Percentiles rank a stretch among this genome's conserved stretches.
These are phyloP conservation scores for Royoungia palumana DNA, from an alignment of 768 basidiomycete species.

Conservation along the genomic window DNA sequence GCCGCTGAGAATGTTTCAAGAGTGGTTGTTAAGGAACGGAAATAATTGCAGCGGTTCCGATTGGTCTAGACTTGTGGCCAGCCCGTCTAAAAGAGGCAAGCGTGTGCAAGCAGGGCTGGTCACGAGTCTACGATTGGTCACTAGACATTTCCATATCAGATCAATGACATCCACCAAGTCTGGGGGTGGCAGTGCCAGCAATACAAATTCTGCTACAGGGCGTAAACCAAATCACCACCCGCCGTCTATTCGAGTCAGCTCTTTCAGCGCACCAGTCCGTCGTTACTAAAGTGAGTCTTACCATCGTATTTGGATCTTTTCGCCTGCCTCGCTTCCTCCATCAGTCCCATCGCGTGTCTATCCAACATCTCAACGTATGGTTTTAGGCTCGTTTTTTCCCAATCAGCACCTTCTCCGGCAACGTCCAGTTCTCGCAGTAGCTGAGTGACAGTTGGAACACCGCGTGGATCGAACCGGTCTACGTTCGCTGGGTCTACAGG, in stretches of 20 bases:
- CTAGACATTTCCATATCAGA: constrained; percentile 1
- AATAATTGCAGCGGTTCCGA: constrained; percentile 6
- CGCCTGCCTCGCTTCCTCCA: constrained; percentile 29
- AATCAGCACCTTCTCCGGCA: constrained; percentile 59
- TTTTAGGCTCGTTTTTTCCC: constrained; percentile 83
- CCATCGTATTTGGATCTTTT: constrained; percentile 20
- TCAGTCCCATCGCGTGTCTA: constrained; percentile 46
- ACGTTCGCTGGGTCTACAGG: constrained; percentile 78
- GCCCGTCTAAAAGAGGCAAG: too few species aligned
- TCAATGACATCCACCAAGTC: background rate
- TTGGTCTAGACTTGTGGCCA: too few species aligned
- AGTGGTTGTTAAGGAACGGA: background rate
- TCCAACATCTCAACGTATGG: constrained; percentile 91
- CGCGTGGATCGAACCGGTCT: constrained; percentile 78
- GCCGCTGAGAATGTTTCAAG: constrained; percentile 14
- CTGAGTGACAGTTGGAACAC: constrained; percentile 83
- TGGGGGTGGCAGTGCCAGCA: background rate
- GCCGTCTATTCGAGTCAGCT: constrained; percentile 13
- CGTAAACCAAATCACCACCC: constrained; percentile 23
- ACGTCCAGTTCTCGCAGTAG: constrained; percentile 77
- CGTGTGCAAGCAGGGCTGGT: too few species aligned
- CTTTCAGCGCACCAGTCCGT: too few species aligned
- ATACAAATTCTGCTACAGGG: background rate
- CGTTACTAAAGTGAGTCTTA: constrained; percentile 2
- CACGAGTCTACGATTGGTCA: too few species aligned